A percentile compares a stretch with the other conserved stretches of the same genome.
Conservation (phyloP, 495 filamentous ascomycete genomes). For the Aspergillus olivimuriae region DNA sequence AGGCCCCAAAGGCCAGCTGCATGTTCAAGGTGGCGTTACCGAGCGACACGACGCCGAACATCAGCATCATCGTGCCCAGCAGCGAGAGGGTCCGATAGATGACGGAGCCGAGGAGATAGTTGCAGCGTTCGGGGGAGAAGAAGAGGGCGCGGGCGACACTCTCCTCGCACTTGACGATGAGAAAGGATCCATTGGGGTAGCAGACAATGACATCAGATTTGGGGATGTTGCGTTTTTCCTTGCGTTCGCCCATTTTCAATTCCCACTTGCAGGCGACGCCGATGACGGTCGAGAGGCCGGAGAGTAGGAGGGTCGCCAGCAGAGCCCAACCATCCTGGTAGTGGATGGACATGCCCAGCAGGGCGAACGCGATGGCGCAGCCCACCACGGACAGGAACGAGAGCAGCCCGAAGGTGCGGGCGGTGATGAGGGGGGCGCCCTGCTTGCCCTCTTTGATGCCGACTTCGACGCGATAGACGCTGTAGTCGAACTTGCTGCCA, state of each 20-base stretch:
- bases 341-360: slow-evolving; percentile 2
- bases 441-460: not conserved
- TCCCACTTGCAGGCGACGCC: slow-evolving; percentile 2
- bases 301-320: slow-evolving; percentile 1
- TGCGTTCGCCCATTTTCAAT: not conserved
- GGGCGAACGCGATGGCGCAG: slow-evolving; percentile 1
- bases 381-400: not conserved
- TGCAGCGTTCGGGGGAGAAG: slow-evolving; percentile 3
- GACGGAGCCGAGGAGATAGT: not conserved
- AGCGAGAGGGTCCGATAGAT: not conserved
- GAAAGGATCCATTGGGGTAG: slow-evolving; percentile 1
- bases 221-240: not conserved
- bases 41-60: slow-evolving; percentile 2
- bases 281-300: not conserved
- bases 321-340: slow-evolving; percentile 1
- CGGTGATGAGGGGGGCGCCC: not conserved
- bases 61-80: slow-evolving; percentile 2
- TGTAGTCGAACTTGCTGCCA: not conserved
- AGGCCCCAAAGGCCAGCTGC: slow-evolving; percentile 1
- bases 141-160: not conserved
- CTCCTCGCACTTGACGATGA: slow-evolving; percentile 2
- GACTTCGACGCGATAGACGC: not conserved
- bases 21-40: not conserved
- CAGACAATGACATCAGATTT: not conserved
- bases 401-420: not conserved